Base-by-base conservation (phyloP, 768 basidiomycete species). In the Auricularia auricula-judae region DNA sequence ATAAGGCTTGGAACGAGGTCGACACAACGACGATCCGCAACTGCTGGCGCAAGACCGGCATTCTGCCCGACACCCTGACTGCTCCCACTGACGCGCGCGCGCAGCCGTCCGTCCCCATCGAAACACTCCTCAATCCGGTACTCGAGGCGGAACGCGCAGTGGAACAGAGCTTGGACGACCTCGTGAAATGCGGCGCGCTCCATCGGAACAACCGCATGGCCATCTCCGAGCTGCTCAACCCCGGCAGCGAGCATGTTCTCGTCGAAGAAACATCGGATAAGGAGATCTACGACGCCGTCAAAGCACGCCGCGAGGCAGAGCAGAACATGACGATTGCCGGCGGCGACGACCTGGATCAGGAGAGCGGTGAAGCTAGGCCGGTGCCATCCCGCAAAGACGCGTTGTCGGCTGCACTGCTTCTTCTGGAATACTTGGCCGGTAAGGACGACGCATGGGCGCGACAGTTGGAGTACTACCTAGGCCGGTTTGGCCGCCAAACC, bases 21-120 rank as follows among this genome's bases (percentile, higher is more conserved):
- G 68, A 74, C 36, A 64, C 69, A 0, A 68, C 68, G 4, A 76
- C 76, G 8, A 77, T 80, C 42, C 43, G 62, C 23, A 73, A 79
- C 62, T 79, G 76, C 67, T 80, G 78, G 78, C 23, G 34, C 1
- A 75, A 78, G 36, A 66, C 75, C 5, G 71, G 73, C 10, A 79
- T 78, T 67, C 66, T 75, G 18, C 33, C 61, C 61, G 62, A 64
- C 12, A 11, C 10, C n/a, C 16, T 18, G 10, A 7, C 8, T n/a
- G 51, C n/a, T 54, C 10, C 16, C 7, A 11, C 29, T 18, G 10
- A 54, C 1, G 10, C 18, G 29, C 10, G 10, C n/a, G 29, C 51
- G 29, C 29, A 29, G 7, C 68, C 67, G n/a, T 36, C 71, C 29
- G 56, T 72, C 47, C 71, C 72, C 16, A 66, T 72, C 23, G 64